A percentile compares a stretch with the other conserved stretches of the same genome.
Evolutionary conservation across 2,329 filamentous ascomycete genomes (phyloP).

Genomic region (Sarocladium strictum): DNA sequence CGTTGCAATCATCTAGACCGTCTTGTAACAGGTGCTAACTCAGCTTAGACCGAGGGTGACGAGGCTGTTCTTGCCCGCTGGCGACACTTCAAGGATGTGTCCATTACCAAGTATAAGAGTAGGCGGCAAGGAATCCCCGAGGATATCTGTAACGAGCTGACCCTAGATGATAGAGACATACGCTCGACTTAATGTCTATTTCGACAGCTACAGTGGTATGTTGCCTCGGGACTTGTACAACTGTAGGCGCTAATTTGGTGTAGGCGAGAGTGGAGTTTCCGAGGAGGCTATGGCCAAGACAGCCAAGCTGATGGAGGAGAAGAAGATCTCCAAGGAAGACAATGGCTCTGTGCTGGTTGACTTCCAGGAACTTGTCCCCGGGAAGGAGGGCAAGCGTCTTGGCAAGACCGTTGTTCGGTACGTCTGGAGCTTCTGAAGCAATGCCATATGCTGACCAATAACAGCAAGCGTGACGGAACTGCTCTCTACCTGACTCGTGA

Average conservation of each 20-base stretch:
- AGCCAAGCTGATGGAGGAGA: constrained; percentile 56
- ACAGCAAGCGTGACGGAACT: constrained; percentile 62
- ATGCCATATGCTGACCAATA: background rate
- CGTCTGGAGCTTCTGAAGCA: constrained; percentile 1
- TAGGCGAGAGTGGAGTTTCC: constrained; percentile 68
- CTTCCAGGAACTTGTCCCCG: constrained; percentile 60
- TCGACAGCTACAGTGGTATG: constrained; percentile 54
- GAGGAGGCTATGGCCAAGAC: constrained; percentile 61
- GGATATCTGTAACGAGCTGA: no score
- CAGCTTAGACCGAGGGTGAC: constrained; percentile 53
- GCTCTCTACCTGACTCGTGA: constrained; percentile 74
- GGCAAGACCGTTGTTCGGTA: constrained; percentile 62
- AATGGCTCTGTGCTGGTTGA: constrained; percentile 69
- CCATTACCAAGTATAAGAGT: constrained; percentile 57
- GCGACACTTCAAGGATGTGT: constrained; percentile 60
- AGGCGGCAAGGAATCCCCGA: constrained; percentile 3
- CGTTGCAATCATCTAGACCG: background rate
- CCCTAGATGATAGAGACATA: constrained; percentile 57
- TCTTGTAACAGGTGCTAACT: background rate
- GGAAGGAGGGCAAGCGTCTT: constrained; percentile 62
- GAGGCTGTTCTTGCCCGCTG: constrained; percentile 54
- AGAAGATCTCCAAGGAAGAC: constrained; percentile 60
- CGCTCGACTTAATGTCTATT: constrained; percentile 63
- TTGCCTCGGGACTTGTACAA: background rate
- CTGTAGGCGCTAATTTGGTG: constrained; percentile 19